phyloP scores from a whole-genome alignment of 306 rosid species.

The Lagenaria siceraria region DNA sequence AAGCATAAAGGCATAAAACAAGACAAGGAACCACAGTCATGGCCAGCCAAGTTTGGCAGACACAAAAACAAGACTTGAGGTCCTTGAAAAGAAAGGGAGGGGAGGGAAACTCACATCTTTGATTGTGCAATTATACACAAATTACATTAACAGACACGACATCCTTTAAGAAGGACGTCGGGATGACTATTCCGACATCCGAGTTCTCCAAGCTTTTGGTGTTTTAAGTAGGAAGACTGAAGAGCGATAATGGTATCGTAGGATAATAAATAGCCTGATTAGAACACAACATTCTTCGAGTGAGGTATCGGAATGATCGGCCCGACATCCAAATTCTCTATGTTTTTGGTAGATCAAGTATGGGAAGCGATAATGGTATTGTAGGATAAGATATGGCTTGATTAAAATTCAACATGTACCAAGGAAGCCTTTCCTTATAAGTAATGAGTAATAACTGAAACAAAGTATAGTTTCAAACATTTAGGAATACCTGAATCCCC shows the following conservation, averaged over 20 bases:
- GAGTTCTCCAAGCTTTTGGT: not conserved
- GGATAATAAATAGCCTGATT: not conserved
- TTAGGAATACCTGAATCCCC: conserved; percentile 18
- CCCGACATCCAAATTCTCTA: not conserved
- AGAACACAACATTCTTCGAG: not conserved
- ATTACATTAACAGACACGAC: not conserved
- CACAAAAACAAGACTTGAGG: conserved; percentile 2
- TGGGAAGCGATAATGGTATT: not conserved
- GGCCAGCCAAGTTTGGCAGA: not conserved
- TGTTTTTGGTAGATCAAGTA: not conserved
- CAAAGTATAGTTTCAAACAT: not conserved
- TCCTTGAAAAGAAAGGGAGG: not conserved
- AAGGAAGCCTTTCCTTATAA: not conserved
- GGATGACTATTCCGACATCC: not conserved
- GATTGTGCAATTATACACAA: not conserved
- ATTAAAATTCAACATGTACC: not conserved
- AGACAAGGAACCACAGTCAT: not conserved
- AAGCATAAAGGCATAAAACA: not conserved
- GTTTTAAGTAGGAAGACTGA: not conserved
- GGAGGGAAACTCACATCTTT: not conserved
- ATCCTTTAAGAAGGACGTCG: not conserved
- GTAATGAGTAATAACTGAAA: not conserved
- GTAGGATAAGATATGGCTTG: not conserved
- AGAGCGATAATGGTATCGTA: not conserved
- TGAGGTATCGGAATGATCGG: not conserved